These are phyloP conservation scores for Myriosclerotinia curreyana DNA, from an alignment of 2,329 filamentous ascomycete species.

Conservation along the genomic window DNA sequence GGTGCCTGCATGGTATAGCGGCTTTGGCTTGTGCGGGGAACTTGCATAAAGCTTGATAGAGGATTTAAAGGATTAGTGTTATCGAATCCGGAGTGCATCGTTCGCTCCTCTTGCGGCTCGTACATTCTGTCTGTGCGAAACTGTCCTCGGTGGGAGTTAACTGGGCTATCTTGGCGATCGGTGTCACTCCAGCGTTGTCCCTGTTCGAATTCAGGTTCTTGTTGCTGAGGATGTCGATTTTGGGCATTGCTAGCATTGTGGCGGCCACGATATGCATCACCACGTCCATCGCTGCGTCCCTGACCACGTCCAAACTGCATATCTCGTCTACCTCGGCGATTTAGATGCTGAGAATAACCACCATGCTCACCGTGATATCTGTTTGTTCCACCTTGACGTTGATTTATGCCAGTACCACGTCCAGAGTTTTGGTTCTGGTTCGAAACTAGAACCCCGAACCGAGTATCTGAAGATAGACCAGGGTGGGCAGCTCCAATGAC, in stretches of 20 bases:
- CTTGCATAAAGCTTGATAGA: no score
- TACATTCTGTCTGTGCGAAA: no score
- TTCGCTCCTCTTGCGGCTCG: no score
- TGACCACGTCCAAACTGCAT: conserved; percentile 8
- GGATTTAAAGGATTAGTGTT: no score
- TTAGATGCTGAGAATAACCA: neutral
- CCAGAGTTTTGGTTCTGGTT: neutral
- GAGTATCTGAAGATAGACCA: conserved; percentile 12
- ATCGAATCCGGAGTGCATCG: no score
- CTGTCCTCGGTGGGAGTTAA: no score
- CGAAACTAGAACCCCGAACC: conserved; percentile 12
- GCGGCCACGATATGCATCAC: neutral
- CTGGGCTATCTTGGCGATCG: neutral
- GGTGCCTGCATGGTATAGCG: neutral
- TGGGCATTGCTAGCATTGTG: neutral
- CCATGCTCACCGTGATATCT: neutral
- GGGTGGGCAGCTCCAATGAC: conserved; percentile 11
- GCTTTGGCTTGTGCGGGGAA: neutral
- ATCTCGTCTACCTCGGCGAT: conserved; percentile 8
- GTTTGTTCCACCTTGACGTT: neutral
- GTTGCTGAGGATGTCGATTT: neutral
- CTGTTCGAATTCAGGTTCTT: neutral
- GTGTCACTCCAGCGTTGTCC: neutral
- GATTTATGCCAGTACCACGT: neutral
- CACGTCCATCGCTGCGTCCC: neutral